These are phyloP conservation scores for Cornus controversa DNA, from an alignment of 148 eudicot genomes.

Conservation along the genomic window DNA sequence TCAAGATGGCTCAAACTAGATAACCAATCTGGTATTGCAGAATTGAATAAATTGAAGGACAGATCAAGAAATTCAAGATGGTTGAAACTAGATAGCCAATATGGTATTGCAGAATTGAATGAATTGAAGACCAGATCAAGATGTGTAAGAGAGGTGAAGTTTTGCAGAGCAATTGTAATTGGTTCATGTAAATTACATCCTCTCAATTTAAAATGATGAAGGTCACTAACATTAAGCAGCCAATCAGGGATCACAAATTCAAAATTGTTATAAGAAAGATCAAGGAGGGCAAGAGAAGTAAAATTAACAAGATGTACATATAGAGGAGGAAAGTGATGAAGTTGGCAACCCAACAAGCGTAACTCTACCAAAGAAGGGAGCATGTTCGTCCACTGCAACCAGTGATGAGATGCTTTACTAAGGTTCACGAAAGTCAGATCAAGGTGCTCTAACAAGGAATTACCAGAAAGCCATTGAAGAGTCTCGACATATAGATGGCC, in stretches of 20 bases:
- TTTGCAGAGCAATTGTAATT: neutral
- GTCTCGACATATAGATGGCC: too few relatives aligned
- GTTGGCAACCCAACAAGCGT: neutral
- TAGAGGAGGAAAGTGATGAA: neutral
- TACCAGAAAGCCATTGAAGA: too few relatives aligned
- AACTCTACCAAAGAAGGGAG: slow-evolving; percentile 6
- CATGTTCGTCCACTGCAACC: neutral
- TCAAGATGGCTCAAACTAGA: too few relatives aligned
- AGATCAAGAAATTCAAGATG: too few relatives aligned
- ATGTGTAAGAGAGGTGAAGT: too few relatives aligned
- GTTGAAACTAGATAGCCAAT: slow-evolving; percentile 6
- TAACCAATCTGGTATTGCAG: too few relatives aligned
- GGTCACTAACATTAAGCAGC: too few relatives aligned
- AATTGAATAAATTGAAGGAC: too few relatives aligned
- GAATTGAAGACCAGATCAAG: neutral
- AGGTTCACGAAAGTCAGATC: neutral
- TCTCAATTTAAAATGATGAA: neutral
- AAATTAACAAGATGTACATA: neutral
- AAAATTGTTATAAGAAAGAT: too few relatives aligned
- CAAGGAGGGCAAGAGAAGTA: neutral
- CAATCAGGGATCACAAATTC: neutral
- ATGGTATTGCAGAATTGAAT: slow-evolving; percentile 17
- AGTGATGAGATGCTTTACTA: neutral
- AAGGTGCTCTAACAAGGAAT: neutral
- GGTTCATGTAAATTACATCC: neutral